Conservation (phyloP, 2,329 filamentous ascomycete species). For the Biscogniauxia marginata region DNA sequence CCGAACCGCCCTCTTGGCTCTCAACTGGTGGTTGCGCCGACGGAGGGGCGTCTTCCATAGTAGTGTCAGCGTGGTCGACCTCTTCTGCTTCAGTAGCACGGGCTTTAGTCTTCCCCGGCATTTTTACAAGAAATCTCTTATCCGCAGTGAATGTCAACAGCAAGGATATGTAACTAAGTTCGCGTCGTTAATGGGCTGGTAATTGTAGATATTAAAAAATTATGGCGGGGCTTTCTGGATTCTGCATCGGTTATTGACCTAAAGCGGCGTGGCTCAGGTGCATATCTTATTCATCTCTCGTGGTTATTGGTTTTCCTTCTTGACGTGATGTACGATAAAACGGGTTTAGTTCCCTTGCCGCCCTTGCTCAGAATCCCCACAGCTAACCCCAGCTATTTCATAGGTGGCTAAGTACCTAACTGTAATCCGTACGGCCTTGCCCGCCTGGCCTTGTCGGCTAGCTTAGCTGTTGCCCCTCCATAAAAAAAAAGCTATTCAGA, state of each 20-base stretch:
- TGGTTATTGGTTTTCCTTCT: too few species aligned
- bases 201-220: background rate
- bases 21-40: slow-evolving; percentile 41
- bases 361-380: too few species aligned
- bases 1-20: slow-evolving; percentile 40
- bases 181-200: background rate
- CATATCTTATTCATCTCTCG: too few species aligned
- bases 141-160: background rate
- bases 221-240: background rate
- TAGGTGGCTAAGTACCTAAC: too few species aligned
- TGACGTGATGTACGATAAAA: background rate
- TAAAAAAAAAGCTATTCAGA: background rate
- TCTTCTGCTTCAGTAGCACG: slow-evolving; percentile 18
- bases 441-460: background rate
- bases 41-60: slow-evolving; percentile 32
- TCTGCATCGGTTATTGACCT: background rate
- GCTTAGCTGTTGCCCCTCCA: background rate
- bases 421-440: too few species aligned
- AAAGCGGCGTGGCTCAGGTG: too few species aligned
- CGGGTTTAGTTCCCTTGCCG: background rate
- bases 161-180: background rate
- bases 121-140: slow-evolving; percentile 9
- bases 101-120: slow-evolving; percentile 26
- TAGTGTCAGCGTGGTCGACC: slow-evolving; percentile 20
- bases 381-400: too few species aligned